Percentiles rank a stretch among this genome's conserved stretches.
phyloP scores from a whole-genome alignment of 2,329 filamentous ascomycete genomes.

The Arthrobotrys sinensis region DNA sequence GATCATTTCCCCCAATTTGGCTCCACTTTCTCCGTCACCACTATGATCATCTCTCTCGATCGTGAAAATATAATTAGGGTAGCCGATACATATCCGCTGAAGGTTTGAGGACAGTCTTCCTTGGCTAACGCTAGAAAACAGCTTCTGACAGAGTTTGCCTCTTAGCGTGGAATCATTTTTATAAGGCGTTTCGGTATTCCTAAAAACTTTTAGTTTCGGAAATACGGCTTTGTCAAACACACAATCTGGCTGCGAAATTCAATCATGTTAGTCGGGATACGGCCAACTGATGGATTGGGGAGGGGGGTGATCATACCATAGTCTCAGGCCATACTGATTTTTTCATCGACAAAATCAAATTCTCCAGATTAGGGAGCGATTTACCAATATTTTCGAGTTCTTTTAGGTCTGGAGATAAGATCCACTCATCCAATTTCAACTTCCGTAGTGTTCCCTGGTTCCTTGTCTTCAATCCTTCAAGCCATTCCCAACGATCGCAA shows the following conservation, averaged over 20 bases:
- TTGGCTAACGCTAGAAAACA: neutral
- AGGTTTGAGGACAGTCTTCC: slow-evolving; percentile 4
- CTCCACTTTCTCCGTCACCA: no score
- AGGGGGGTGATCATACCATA: neutral
- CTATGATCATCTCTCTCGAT: slow-evolving; percentile 9
- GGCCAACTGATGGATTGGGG: neutral
- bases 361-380: slow-evolving; percentile 7
- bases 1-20: neutral
- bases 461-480: slow-evolving; percentile 6
- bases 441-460: slow-evolving; percentile 13
- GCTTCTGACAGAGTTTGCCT: slow-evolving; percentile 1
- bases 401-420: neutral
- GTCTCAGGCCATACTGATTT: slow-evolving; percentile 1
- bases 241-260: slow-evolving; percentile 3
- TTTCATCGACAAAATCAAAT: neutral
- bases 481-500: slow-evolving; percentile 11
- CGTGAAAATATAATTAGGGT: neutral
- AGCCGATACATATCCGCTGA: slow-evolving; percentile 1
- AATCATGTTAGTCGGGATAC: neutral
- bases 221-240: neutral
- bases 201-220: slow-evolving; percentile 1
- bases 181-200: neutral
- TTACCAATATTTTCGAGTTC: slow-evolving; percentile 7
- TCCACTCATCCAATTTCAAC: neutral
- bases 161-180: neutral